Conservation (phyloP, 192 early-diverging fungal genomes). For the Mortierella claussenii region DNA sequence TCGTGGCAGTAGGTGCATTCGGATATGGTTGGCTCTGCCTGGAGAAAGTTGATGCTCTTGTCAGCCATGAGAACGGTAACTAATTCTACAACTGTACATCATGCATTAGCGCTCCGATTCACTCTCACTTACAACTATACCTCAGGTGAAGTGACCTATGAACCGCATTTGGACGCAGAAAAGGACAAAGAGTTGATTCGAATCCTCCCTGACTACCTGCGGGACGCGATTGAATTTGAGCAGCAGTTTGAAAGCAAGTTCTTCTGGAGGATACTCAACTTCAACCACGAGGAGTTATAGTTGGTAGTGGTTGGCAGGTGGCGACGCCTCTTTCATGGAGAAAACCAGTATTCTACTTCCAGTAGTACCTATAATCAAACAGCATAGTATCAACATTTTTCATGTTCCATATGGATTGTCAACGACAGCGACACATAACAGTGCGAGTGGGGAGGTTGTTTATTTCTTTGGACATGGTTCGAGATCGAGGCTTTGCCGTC, state of each 20-base stretch:
- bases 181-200: slow-evolving; percentile 20
- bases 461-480: no score
- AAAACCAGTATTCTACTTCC: no score
- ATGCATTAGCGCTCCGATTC: slow-evolving; percentile 24
- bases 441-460: slow-evolving; percentile 12
- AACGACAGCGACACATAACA: no score
- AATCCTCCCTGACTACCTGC: slow-evolving; percentile 36
- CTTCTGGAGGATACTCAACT: slow-evolving; percentile 37
- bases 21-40: neutral
- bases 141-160: slow-evolving; percentile 10
- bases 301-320: no score
- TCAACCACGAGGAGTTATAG: slow-evolving; percentile 39
- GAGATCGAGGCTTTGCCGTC: no score
- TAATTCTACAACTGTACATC: no score
- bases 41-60: no score
- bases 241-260: slow-evolving; percentile 33
- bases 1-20: slow-evolving; percentile 31
- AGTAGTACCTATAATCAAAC: no score
- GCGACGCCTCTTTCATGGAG: no score
- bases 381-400: no score
- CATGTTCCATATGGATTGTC: no score
- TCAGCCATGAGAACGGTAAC: no score
- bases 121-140: slow-evolving; percentile 29
- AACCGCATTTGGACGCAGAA: slow-evolving; percentile 7
- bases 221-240: slow-evolving; percentile 32